A percentile compares a stretch with the other conserved stretches of the same genome.
Conservation (phyloP, 2,329 filamentous ascomycete genomes). For the Calonectria honghensis region DNA sequence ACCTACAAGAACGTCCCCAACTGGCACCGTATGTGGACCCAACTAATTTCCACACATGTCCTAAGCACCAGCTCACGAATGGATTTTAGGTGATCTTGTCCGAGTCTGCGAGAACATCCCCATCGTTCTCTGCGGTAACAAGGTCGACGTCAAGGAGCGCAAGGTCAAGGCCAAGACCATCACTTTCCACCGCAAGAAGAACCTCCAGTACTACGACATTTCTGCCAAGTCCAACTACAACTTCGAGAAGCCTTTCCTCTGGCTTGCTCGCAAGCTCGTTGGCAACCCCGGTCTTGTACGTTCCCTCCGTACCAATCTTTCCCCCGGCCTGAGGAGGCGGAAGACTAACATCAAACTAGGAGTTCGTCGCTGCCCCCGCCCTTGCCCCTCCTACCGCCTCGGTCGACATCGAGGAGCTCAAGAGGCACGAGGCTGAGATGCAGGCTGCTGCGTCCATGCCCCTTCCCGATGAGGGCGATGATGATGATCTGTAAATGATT, state of each 20-base stretch:
- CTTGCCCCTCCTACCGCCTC: conserved; percentile 94
- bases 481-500: conserved; percentile 76
- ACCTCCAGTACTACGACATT: conserved; percentile 99
- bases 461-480: conserved; percentile 90
- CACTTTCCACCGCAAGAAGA: conserved; percentile 99
- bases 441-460: conserved; percentile 85
- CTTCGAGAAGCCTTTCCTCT: conserved; percentile 99
- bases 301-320: background rate
- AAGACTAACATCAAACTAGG: conserved; percentile 71
- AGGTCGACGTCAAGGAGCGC: conserved; percentile 99
- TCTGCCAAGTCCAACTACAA: conserved; percentile 99
- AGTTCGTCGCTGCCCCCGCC: conserved; percentile 96
- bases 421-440: conserved; percentile 93
- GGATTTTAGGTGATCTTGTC: conserved; percentile 88
- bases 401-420: conserved; percentile 89
- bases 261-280: conserved; percentile 98
- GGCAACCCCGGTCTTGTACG: conserved; percentile 80
- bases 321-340: conserved; percentile 1
- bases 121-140: conserved; percentile 98
- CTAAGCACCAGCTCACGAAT: conserved; percentile 44
- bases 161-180: conserved; percentile 99
- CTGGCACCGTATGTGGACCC: conserved; percentile 92
- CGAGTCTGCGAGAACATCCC: conserved; percentile 99
- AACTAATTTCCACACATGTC: background rate
- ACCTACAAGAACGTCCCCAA: conserved; percentile 99